phyloP scores from a whole-genome alignment of 1,284 basidiomycete species.

The Serendipita sp. region DNA sequence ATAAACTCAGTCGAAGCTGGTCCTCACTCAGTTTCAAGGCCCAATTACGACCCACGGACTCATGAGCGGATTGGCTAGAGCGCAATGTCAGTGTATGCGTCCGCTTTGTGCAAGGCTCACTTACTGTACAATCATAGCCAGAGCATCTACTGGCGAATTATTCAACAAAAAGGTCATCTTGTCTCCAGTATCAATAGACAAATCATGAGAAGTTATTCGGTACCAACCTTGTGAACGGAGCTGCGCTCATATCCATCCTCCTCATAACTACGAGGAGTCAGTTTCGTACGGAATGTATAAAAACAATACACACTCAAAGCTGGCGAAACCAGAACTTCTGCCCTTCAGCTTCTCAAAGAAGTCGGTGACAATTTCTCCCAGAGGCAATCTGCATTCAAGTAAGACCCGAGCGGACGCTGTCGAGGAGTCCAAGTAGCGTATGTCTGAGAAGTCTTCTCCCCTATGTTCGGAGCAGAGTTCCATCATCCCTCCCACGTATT shows the following conservation, averaged over 20 bases:
- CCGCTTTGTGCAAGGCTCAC: background rate
- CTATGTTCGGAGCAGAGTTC: conserved; percentile 72
- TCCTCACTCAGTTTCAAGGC: conserved; percentile 75
- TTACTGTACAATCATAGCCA: conserved; percentile 77
- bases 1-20: background rate
- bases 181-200: background rate
- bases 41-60: conserved; percentile 64
- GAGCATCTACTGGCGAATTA: conserved; percentile 73
- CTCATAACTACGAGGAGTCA: conserved; percentile 52
- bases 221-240: conserved; percentile 62
- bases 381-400: conserved; percentile 67
- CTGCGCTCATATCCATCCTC: conserved; percentile 74
- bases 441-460: conserved; percentile 55
- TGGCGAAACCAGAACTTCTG: conserved; percentile 81
- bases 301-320: conserved; percentile 61
- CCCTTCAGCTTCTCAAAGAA: conserved; percentile 90
- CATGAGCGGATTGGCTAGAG: conserved; percentile 43
- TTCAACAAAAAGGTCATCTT: conserved; percentile 84
- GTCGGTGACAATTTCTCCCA: conserved; percentile 82
- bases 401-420: conserved; percentile 48
- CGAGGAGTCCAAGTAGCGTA: conserved; percentile 59
- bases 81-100: background rate
- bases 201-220: background rate
- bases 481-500: conserved; percentile 86
- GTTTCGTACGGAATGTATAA: background rate